Conservation (phyloP, 768 basidiomycete species). For the Dacryopinax primogenitus region DNA sequence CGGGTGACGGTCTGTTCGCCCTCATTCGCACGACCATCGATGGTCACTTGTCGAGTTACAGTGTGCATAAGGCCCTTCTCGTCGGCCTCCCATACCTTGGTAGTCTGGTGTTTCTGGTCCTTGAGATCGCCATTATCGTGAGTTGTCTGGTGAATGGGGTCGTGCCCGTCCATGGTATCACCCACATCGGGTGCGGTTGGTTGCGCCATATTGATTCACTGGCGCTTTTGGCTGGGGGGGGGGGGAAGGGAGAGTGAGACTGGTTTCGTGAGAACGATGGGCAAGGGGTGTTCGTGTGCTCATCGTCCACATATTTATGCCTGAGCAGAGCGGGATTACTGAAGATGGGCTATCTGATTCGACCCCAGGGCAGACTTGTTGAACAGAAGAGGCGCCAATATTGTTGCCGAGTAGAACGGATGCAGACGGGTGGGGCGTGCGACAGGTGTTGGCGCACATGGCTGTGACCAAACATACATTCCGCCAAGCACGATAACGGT, state of each 20-base stretch:
- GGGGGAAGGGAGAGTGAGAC: not conserved
- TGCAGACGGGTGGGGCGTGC: not conserved
- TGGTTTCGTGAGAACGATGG: too few species aligned
- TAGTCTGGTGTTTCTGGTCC: not conserved
- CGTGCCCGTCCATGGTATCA: not conserved
- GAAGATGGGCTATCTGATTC: not conserved
- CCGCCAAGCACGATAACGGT: not conserved
- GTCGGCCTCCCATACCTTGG: constrained; percentile 3
- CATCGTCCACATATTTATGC: not conserved
- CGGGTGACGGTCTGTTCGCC: constrained; percentile 24
- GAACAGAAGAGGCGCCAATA: not conserved
- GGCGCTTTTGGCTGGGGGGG: not conserved
- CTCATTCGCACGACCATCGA: not conserved
- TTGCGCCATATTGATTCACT: not conserved
- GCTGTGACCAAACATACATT: not conserved
- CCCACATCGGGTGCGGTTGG: constrained; percentile 1
- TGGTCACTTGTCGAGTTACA: not conserved
- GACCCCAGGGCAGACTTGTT: not conserved
- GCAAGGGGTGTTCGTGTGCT: not conserved
- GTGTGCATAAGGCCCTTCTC: not conserved
- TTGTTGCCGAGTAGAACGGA: constrained; percentile 1
- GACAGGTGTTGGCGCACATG: not conserved
- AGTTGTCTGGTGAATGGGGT: not conserved
- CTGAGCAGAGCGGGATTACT: not conserved
- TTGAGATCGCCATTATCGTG: not conserved